These are phyloP conservation scores for Friedmanniomyces endolithicus DNA, from an alignment of 495 filamentous ascomycete species.

Conservation along the genomic window DNA sequence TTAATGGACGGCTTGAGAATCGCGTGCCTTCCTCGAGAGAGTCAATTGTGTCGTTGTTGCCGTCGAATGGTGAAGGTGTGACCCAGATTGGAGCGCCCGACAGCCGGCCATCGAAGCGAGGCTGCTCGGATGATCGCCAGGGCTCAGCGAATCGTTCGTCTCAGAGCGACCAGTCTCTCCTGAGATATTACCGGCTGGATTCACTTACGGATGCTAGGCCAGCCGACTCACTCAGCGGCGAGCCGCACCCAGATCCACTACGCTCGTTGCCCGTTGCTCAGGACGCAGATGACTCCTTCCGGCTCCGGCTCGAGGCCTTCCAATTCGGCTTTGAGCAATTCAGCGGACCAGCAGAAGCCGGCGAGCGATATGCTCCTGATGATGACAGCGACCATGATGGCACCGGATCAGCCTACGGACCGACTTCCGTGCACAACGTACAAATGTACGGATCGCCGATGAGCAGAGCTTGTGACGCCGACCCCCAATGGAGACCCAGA, in stretches of 20 bases:
- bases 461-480: neutral
- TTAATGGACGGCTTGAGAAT: constrained; percentile 10
- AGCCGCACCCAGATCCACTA: neutral
- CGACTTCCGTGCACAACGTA: neutral
- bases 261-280: neutral
- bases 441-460: neutral
- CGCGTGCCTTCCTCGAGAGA: neutral
- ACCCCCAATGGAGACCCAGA: neutral
- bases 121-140: neutral
- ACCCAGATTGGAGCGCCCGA: neutral
- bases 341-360: neutral
- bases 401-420: neutral
- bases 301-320: neutral
- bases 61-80: neutral
- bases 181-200: neutral
- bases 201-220: neutral
- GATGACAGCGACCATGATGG: neutral
- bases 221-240: neutral
- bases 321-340: neutral
- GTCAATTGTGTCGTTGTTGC: neutral
- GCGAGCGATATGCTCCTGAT: neutral
- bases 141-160: neutral
- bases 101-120: neutral
- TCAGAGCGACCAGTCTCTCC: neutral
- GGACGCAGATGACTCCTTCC: neutral